phyloP scores from a whole-genome alignment of 495 filamentous ascomycete genomes.

The Lepidopterella palustris region DNA sequence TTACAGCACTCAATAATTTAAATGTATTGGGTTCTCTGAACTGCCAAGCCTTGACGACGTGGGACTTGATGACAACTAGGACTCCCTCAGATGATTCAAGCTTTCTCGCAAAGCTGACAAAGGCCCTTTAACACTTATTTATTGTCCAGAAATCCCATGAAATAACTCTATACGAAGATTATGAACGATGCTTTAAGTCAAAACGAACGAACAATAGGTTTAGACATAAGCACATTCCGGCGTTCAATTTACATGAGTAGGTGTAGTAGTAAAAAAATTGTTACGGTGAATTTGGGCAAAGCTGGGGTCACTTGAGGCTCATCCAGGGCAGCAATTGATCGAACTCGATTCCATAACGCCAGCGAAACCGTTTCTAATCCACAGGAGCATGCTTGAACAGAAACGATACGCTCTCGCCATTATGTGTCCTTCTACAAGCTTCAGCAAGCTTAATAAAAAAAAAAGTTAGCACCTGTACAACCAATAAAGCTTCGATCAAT shows the following conservation, averaged over 20 bases:
- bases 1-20: too few relatives aligned
- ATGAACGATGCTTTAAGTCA: too few relatives aligned
- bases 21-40: too few relatives aligned
- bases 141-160: too few relatives aligned
- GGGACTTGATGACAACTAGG: too few relatives aligned
- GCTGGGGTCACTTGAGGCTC: background rate
- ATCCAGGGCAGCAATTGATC: background rate
- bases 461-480: slow-evolving; percentile 31
- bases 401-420: slow-evolving; percentile 89
- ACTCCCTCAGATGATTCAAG: too few relatives aligned
- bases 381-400: slow-evolving; percentile 82
- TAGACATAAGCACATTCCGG: background rate
- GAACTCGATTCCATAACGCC: background rate
- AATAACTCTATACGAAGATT: too few relatives aligned
- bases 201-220: background rate
- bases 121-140: too few relatives aligned
- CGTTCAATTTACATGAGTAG: background rate
- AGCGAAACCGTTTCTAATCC: slow-evolving; percentile 20
- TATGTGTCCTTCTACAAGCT: slow-evolving; percentile 85
- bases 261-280: background rate
- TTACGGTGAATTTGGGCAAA: background rate
- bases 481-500: background rate
- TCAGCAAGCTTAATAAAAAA: slow-evolving; percentile 44
- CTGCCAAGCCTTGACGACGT: too few relatives aligned
- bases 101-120: too few relatives aligned